A percentile compares a stretch with the other conserved stretches of the same genome.
phyloP scores from a whole-genome alignment of 2,329 filamentous ascomycete genomes.

The Beauveria bassiana region DNA sequence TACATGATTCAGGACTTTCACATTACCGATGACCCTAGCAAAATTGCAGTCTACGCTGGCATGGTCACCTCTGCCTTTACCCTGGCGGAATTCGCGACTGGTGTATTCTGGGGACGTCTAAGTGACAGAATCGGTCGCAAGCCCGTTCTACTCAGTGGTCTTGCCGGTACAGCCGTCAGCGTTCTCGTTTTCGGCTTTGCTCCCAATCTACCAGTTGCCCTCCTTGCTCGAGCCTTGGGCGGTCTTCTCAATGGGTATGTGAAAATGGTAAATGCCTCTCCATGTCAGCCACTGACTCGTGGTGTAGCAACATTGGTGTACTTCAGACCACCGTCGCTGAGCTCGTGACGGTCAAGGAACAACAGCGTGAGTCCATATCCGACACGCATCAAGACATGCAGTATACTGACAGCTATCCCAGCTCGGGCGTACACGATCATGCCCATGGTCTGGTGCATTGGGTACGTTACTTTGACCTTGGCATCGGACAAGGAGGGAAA shows the following conservation, averaged over 20 bases:
- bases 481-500: conserved; percentile 19
- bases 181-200: conserved; percentile 91
- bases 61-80: conserved; percentile 96
- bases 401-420: conserved; percentile 29
- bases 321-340: conserved; percentile 93
- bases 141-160: conserved; percentile 81
- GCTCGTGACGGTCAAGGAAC: conserved; percentile 84
- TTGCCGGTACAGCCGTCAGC: conserved; percentile 84
- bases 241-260: conserved; percentile 85
- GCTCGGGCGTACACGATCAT: conserved; percentile 94
- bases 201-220: conserved; percentile 69
- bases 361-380: conserved; percentile 61
- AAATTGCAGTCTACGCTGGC: conserved; percentile 86
- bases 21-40: conserved; percentile 67
- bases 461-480: conserved; percentile 41
- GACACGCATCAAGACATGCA: neutral
- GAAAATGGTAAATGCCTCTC: neutral
- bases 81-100: conserved; percentile 88
- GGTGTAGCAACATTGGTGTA: conserved; percentile 76
- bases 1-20: conserved; percentile 93
- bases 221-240: conserved; percentile 81
- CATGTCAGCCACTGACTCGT: conserved; percentile 12
- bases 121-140: conserved; percentile 91
- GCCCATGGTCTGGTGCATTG: conserved; percentile 96
- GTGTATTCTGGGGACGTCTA: conserved; percentile 85